These are phyloP conservation scores for Sclerotinia borealis DNA, from an alignment of 2,329 filamentous ascomycete genomes.

Conservation along the genomic window DNA sequence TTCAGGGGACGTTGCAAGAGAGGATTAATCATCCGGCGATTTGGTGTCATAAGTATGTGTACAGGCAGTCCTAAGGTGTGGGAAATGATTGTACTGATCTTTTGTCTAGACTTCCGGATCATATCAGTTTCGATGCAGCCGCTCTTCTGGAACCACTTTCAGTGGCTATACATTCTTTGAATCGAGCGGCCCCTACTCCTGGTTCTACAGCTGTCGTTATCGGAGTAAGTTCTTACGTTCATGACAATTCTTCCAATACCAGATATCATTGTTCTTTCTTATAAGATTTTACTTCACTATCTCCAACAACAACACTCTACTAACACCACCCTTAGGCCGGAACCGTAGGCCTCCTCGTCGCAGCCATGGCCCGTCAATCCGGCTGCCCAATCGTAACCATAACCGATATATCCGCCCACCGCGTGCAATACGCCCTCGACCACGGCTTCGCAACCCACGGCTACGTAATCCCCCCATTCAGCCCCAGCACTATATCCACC, in stretches of 20 bases:
- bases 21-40: slow-evolving; percentile 55
- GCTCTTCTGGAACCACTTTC: slow-evolving; percentile 57
- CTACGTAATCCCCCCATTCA: slow-evolving; percentile 45
- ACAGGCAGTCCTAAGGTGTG: no score
- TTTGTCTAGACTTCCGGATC: slow-evolving; percentile 46
- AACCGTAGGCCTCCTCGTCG: slow-evolving; percentile 56
- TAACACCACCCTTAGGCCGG: slow-evolving; percentile 35
- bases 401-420: slow-evolving; percentile 53
- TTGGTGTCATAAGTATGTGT: slow-evolving; percentile 55
- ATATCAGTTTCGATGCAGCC: slow-evolving; percentile 52
- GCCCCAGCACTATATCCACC: slow-evolving; percentile 45
- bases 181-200: slow-evolving; percentile 46
- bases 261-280: background rate
- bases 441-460: slow-evolving; percentile 56
- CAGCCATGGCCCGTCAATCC: slow-evolving; percentile 55
- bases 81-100: slow-evolving; percentile 1
- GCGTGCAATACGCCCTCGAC: slow-evolving; percentile 53
- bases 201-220: slow-evolving; percentile 55
- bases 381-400: slow-evolving; percentile 55
- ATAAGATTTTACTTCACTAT: background rate
- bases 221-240: slow-evolving; percentile 36
- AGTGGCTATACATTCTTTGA: slow-evolving; percentile 56
- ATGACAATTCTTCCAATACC: background rate
- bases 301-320: background rate
- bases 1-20: slow-evolving; percentile 57